A percentile compares a stretch with the other conserved stretches of the same genome.
Evolutionary conservation across 75 land plant genomes (phyloP).

Genomic region (Isoetes taiwanensis): DNA sequence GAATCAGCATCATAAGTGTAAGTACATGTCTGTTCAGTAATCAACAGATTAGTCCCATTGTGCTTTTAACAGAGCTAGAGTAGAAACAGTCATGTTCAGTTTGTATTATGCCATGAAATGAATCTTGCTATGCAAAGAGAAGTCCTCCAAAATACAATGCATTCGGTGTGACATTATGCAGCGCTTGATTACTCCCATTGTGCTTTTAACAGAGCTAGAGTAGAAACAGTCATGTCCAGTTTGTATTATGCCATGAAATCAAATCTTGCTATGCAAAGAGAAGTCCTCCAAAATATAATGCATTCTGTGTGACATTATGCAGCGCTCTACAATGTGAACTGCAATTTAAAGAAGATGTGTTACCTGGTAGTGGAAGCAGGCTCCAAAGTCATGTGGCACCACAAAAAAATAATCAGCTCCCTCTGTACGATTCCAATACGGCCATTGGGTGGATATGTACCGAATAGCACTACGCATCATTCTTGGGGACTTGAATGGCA

Average conservation of each 20-base stretch:
- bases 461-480: conserved; percentile 23
- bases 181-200: not conserved
- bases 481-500: conserved; percentile 19
- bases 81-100: too few species aligned
- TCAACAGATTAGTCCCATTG: too few species aligned
- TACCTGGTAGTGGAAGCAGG: conserved; percentile 13
- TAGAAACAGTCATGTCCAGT: too few species aligned
- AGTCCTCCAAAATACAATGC: not conserved
- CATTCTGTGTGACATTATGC: too few species aligned
- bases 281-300: too few species aligned
- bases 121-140: not conserved
- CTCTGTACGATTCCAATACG: conserved; percentile 19
- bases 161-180: not conserved
- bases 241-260: not conserved
- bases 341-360: not conserved
- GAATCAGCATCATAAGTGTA: too few species aligned
- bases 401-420: conserved; percentile 23
- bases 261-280: too few species aligned
- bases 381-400: conserved; percentile 18
- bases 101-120: not conserved
- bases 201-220: not conserved
- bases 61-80: too few species aligned
- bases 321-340: too few species aligned
- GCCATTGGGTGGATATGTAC: conserved; percentile 16
- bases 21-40: not conserved